Evolutionary conservation across 2,329 filamentous ascomycete genomes (phyloP).

Genomic region (Fusarium redolens): DNA sequence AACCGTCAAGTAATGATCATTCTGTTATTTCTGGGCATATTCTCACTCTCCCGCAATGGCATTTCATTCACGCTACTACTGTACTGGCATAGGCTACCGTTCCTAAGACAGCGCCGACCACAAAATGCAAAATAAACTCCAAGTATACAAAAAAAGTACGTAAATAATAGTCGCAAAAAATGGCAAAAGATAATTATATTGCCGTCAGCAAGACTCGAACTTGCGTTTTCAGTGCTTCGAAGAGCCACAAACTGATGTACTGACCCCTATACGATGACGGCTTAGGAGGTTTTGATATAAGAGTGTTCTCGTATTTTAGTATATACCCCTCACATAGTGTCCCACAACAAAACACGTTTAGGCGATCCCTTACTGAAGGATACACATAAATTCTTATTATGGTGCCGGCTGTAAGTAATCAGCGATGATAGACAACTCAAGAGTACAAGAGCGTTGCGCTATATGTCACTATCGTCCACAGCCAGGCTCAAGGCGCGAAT

Average conservation of each 20-base stretch:
- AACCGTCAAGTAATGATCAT: too few relatives aligned
- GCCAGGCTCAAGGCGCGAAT: background rate
- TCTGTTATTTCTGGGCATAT: too few relatives aligned
- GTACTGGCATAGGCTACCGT: background rate
- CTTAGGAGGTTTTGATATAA: background rate
- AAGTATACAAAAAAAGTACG: fast-evolving
- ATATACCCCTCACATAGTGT: fast-evolving
- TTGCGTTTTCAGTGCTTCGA: constrained; percentile 40
- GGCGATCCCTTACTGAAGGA: background rate
- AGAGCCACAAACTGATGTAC: constrained; percentile 39
- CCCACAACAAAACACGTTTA: too few relatives aligned
- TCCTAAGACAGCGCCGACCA: background rate
- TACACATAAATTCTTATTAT: background rate
- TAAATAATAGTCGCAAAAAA: background rate
- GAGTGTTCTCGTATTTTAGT: fast-evolving
- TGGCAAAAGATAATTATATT: constrained; percentile 7
- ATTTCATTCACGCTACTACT: too few relatives aligned
- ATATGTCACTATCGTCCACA: background rate
- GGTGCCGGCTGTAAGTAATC: background rate
- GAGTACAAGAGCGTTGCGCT: too few relatives aligned
- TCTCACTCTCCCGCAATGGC: too few relatives aligned
- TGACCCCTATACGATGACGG: constrained; percentile 42
- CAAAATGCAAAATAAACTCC: background rate
- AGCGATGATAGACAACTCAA: too few relatives aligned
- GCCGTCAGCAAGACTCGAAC: constrained; percentile 42